Conservation (phyloP, 2,329 filamentous ascomycete species). For the Penicillium brasilianum region DNA sequence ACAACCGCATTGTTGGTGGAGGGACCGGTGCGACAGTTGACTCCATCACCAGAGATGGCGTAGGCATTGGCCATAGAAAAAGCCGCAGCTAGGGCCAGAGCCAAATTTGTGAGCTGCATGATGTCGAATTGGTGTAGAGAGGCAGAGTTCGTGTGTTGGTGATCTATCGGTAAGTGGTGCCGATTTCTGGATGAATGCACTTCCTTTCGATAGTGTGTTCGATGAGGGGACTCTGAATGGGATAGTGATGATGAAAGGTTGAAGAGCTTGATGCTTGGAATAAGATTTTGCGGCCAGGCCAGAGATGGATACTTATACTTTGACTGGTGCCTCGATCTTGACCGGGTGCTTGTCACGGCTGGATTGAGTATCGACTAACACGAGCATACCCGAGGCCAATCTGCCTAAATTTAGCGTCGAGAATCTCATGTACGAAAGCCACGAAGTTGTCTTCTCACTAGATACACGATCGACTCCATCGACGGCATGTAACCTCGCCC, state of each 20-base stretch:
- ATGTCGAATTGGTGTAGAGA: background rate
- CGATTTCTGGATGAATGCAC: background rate
- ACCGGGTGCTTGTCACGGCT: background rate
- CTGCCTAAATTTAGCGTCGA: slow-evolving; percentile 8
- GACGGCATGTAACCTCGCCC: background rate
- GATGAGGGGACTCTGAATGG: background rate
- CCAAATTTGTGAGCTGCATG: slow-evolving; percentile 11
- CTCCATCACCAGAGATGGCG: slow-evolving; percentile 23
- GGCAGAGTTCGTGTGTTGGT: background rate
- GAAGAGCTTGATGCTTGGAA: background rate
- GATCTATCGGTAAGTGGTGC: background rate
- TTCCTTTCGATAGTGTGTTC: background rate
- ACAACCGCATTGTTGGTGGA: slow-evolving; percentile 23
- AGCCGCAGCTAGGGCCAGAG: slow-evolving; percentile 9
- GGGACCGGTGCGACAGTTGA: slow-evolving; percentile 32
- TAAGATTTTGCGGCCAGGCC: background rate
- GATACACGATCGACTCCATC: background rate
- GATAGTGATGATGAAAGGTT: background rate
- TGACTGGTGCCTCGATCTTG: background rate
- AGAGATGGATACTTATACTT: slow-evolving; percentile 5
- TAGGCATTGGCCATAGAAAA: slow-evolving; percentile 24
- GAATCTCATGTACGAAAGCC: background rate
- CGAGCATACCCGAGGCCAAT: too few species aligned
- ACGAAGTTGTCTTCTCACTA: background rate
- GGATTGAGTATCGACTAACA: background rate